phyloP scores from a whole-genome alignment of 2,329 filamentous ascomycete genomes.

The Aotearoamyces nothofagi region DNA sequence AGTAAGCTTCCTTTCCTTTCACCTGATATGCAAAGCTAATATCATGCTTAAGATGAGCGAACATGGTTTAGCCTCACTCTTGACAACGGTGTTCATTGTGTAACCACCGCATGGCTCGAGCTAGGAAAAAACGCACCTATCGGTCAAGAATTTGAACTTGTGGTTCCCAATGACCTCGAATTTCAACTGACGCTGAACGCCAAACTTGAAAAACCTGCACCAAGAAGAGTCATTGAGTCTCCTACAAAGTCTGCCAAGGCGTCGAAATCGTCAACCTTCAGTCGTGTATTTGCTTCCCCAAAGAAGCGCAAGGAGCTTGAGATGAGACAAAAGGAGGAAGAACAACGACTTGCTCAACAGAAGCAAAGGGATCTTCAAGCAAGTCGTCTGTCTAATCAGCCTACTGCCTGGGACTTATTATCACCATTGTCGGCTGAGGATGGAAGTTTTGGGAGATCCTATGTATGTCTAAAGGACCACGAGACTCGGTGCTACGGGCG shows the following conservation, averaged over 20 bases:
- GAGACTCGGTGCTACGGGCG: conserved; percentile 79
- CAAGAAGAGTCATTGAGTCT: conserved; percentile 34
- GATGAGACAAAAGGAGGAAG: conserved; percentile 66
- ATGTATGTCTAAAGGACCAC: conserved; percentile 87
- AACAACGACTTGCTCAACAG: conserved; percentile 49
- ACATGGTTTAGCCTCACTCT: conserved; percentile 92
- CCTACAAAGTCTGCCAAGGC: conserved; percentile 49
- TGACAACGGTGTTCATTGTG: conserved; percentile 96
- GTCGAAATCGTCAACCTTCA: conserved; percentile 76
- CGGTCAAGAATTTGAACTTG: conserved; percentile 94
- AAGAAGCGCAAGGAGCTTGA: conserved; percentile 96
- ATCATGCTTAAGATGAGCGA: conserved; percentile 49
- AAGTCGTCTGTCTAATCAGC: conserved; percentile 44
- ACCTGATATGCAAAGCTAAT: conserved; percentile 13
- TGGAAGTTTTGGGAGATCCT: conserved; percentile 86
- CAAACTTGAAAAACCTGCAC: conserved; percentile 71
- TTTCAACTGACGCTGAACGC: conserved; percentile 96
- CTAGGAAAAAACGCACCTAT: conserved; percentile 85
- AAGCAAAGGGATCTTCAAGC: conserved; percentile 49
- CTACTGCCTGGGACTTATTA: conserved; percentile 72
- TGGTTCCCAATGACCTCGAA: conserved; percentile 94
- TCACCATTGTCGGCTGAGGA: conserved; percentile 79
- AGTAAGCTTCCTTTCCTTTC: conserved; percentile 42
- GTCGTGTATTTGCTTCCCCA: conserved; percentile 81
- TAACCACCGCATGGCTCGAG: conserved; percentile 92